Evolutionary conservation across 1,284 basidiomycete genomes (phyloP), one percentile per base, ranked within the genome.

Genomic region (Mycosarcoma maydis): DNA sequence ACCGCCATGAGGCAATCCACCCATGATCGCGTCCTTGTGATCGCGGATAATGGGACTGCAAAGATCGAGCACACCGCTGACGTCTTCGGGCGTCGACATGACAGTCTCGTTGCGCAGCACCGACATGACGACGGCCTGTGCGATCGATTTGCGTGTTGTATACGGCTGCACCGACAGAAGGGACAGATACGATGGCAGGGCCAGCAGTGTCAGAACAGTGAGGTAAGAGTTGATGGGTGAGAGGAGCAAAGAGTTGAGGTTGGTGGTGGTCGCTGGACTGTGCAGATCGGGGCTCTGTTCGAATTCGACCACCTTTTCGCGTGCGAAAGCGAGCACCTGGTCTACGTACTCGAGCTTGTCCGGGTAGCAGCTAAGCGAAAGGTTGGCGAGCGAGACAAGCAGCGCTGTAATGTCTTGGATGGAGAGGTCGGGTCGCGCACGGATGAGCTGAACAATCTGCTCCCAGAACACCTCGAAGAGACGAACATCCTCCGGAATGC

Each of bases 381-480:
- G 66, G 38, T 80, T 77, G 36, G 73, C 68, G 24, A 81, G 71
- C 27, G 78, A 75, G 32, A 80, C 76, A 17, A 81, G 62, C 44
- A 81, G 52, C 5, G 77, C 78, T 13, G 80, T 76, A 29, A 73
- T 77, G 47, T 81, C 80, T 42, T 77, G 69, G 30, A 77, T 67
- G 3, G 78, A 78, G n/a, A 81, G 66, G 30, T 81, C 80, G 4
- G 80, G 77, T n/a, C 80, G 64, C 17, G 80, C 80, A 8, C 68
- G 72, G 60, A 81, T 79, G 19, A 81, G 76, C 52, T 75, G 64
- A 13, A 80, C 76, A 23, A 81, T 75, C 54, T 81, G 80, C 56
- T 76, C 77, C 80, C 80, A 81, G 29, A 81, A 81, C 10, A 81
- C 78, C 47, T 81, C 80, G 54, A 81, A 81, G 23, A 81, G 75